These are phyloP conservation scores for Mortierella sp. DNA, from an alignment of 371 early-diverging fungal genomes.

Conservation along the genomic window DNA sequence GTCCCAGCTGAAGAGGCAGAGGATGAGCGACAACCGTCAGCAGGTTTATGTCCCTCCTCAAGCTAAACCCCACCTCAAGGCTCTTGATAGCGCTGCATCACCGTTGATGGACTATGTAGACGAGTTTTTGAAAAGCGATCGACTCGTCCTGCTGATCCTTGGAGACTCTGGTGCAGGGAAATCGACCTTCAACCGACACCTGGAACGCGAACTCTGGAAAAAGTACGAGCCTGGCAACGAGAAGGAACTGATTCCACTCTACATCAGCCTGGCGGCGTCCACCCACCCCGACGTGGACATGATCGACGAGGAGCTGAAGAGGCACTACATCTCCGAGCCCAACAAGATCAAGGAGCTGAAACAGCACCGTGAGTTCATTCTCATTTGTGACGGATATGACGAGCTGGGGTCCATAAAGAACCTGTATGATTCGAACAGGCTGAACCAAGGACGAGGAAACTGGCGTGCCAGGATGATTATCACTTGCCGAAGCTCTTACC, in stretches of 20 bases:
- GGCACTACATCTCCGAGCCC: not conserved
- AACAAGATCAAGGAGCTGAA: conserved; percentile 11
- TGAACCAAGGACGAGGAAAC: not conserved
- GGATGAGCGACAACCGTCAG: not conserved
- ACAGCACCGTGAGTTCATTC: conserved; percentile 1
- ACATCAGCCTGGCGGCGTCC: conserved; percentile 2
- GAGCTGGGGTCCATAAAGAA: not conserved
- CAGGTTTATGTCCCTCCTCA: not conserved
- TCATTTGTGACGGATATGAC: conserved; percentile 32
- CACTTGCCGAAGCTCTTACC: conserved; percentile 14
- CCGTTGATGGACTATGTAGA: not conserved
- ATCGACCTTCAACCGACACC: conserved; percentile 18
- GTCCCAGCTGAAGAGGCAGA: not conserved
- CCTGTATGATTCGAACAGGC: not conserved
- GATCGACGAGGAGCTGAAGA: not conserved
- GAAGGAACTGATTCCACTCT: conserved; percentile 5
- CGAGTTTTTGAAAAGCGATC: not conserved
- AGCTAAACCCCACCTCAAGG: conserved; percentile 10
- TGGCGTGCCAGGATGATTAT: not conserved
- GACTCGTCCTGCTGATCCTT: conserved; percentile 12
- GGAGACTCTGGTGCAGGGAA: conserved; percentile 26
- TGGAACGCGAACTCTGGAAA: conserved; percentile 17
- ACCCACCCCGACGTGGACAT: not conserved
- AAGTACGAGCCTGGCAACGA: conserved; percentile 5
- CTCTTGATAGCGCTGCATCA: not conserved